These are phyloP conservation scores for Avena insularis DNA, from an alignment of 176 grass and related monocot genomes.

Conservation along the genomic window DNA sequence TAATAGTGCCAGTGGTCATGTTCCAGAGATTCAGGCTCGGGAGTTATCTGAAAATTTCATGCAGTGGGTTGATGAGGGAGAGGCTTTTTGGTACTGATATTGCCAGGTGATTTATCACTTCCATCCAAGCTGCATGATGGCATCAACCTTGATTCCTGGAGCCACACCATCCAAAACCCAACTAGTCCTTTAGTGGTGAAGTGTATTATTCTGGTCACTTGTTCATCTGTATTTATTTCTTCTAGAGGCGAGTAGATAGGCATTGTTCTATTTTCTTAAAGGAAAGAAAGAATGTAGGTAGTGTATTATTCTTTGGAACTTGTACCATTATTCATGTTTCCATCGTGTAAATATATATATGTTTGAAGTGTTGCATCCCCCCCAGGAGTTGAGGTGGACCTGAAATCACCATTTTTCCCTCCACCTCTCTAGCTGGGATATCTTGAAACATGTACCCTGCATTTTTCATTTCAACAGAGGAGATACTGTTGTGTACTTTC, in stretches of 20 bases:
- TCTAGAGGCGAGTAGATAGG: constrained; percentile 55
- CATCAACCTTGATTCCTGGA: constrained; percentile 11
- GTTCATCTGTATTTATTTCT: constrained; percentile 35
- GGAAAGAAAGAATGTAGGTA: constrained; percentile 57
- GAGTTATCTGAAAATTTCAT: constrained; percentile 63
- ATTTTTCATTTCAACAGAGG: constrained; percentile 29
- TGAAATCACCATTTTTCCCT: constrained; percentile 61
- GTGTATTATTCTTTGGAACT: constrained; percentile 66
- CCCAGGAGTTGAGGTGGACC: constrained; percentile 45
- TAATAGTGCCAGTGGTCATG: constrained; percentile 20
- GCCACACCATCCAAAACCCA: constrained; percentile 28
- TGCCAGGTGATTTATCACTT: constrained; percentile 41
- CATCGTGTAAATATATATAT: constrained; percentile 70
- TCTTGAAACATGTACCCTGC: constrained; percentile 49
- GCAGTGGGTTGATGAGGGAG: constrained; percentile 64
- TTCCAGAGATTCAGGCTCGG: constrained; percentile 39
- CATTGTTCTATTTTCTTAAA: constrained; percentile 49
- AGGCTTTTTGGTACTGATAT: constrained; percentile 67
- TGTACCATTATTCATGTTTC: constrained; percentile 42
- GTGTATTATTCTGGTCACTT: constrained; percentile 68
- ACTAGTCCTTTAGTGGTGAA: constrained; percentile 49
- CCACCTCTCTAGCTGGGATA: constrained; percentile 2
- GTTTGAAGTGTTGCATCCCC: constrained; percentile 8
- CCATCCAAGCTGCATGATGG: constrained; percentile 36
- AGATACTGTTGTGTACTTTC: constrained; percentile 25